These are phyloP conservation scores for Aciculosporium take DNA, from an alignment of 2,329 filamentous ascomycete genomes.

Conservation along the genomic window DNA sequence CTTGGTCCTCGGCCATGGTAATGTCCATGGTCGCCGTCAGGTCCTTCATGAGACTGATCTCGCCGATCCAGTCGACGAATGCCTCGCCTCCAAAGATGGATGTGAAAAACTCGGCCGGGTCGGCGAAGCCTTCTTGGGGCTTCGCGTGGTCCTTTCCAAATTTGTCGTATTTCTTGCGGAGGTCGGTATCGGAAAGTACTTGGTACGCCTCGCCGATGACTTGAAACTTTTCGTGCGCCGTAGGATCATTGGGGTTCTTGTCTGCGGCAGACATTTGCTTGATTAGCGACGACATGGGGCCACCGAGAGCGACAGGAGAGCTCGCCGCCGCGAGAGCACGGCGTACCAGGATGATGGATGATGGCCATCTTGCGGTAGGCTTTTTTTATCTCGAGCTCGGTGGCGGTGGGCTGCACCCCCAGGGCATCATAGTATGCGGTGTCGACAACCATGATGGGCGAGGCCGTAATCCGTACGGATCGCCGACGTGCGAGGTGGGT, in stretches of 20 bases:
- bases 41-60: conserved; percentile 98
- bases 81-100: conserved; percentile 97
- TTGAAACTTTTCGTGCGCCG: conserved; percentile 89
- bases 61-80: conserved; percentile 91
- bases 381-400: conserved; percentile 91
- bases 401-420: conserved; percentile 70
- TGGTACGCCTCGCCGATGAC: conserved; percentile 61
- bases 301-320: neutral
- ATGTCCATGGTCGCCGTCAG: conserved; percentile 98
- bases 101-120: conserved; percentile 93
- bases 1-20: conserved; percentile 64
- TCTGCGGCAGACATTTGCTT: conserved; percentile 35
- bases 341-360: conserved; percentile 70
- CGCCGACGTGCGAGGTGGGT: neutral
- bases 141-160: conserved; percentile 91
- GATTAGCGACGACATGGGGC: neutral
- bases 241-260: conserved; percentile 95
- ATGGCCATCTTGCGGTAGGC: conserved; percentile 92
- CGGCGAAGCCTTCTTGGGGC: conserved; percentile 82
- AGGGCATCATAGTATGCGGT: conserved; percentile 80
- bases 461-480: neutral
- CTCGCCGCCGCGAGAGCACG: neutral
- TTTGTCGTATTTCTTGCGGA: conserved; percentile 90
- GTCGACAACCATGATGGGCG: conserved; percentile 63
- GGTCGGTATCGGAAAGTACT: conserved; percentile 74